These are phyloP conservation scores for Afroboletus lepidellus DNA, from an alignment of 1,284 basidiomycete species.

Conservation along the genomic window DNA sequence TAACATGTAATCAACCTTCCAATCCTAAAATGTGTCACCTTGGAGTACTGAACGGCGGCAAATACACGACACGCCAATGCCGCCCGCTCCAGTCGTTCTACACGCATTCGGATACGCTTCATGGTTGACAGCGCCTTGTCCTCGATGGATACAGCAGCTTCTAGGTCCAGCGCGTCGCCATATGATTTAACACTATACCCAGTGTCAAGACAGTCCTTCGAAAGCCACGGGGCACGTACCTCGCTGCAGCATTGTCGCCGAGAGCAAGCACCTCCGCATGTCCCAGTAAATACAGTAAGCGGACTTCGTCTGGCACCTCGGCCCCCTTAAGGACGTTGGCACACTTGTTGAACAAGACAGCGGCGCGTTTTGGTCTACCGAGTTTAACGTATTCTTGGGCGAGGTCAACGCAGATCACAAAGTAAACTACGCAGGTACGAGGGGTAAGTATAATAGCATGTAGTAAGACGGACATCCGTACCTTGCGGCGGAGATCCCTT, in stretches of 20 bases:
- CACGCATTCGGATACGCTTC: slow-evolving; percentile 58
- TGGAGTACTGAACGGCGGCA: slow-evolving; percentile 64
- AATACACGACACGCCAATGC: slow-evolving; percentile 71
- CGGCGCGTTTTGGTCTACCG: slow-evolving; percentile 70
- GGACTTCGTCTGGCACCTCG: slow-evolving; percentile 47
- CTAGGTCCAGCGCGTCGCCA: slow-evolving; percentile 52
- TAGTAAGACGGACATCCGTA: slow-evolving; percentile 20
- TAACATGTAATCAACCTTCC: too few relatives aligned
- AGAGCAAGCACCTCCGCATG: slow-evolving; percentile 67
- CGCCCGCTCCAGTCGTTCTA: slow-evolving; percentile 60
- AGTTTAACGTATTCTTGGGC: slow-evolving; percentile 77
- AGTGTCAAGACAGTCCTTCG: background rate
- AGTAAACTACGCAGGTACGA: slow-evolving; percentile 49
- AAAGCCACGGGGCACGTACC: slow-evolving; percentile 42
- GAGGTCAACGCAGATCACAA: slow-evolving; percentile 64
- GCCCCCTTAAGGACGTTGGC: slow-evolving; percentile 45
- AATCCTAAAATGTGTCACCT: slow-evolving; percentile 42
- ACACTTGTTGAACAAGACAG: slow-evolving; percentile 58
- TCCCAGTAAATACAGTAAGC: slow-evolving; percentile 58
- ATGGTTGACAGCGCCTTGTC: slow-evolving; percentile 50
- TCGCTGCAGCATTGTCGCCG: slow-evolving; percentile 57
- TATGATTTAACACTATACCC: slow-evolving; percentile 52
- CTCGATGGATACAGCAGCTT: slow-evolving; percentile 42
- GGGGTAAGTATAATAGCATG: background rate
- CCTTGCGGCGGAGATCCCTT: slow-evolving; percentile 49